Conservation (phyloP, 257 asterid species). For the Rauvolfia tetraphylla region DNA sequence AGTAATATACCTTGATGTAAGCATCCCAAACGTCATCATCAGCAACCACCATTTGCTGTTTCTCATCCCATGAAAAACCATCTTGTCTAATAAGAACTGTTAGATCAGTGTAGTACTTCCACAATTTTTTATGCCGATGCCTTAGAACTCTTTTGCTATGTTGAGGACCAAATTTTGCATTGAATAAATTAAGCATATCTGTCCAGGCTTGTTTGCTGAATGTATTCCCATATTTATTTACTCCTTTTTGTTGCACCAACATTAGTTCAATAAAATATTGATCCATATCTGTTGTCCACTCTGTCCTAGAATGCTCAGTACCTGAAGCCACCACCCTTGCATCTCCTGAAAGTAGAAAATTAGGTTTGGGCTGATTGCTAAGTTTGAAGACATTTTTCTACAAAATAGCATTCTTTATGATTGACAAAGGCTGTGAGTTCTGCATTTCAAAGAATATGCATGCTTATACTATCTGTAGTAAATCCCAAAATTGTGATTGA, state of each 20-base stretch:
- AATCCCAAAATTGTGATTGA: too few relatives aligned
- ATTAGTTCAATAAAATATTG: constrained; percentile 34
- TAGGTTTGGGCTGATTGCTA: too few relatives aligned
- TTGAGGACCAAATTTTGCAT: constrained; percentile 33
- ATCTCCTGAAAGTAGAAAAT: constrained; percentile 25
- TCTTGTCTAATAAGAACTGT: constrained; percentile 24
- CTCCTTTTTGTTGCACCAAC: constrained; percentile 37
- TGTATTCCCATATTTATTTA: constrained; percentile 33
- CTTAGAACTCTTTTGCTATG: constrained; percentile 33
- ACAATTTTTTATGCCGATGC: constrained; percentile 35
- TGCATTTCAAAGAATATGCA: too few relatives aligned
- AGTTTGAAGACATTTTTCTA: too few relatives aligned
- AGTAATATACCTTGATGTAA: constrained; percentile 31
- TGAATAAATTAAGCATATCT: constrained; percentile 33
- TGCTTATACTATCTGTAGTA: too few relatives aligned
- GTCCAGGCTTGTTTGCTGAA: constrained; percentile 45
- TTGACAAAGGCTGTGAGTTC: too few relatives aligned
- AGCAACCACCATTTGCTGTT: constrained; percentile 37
- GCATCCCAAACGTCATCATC: constrained; percentile 39
- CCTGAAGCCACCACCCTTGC: constrained; percentile 26
- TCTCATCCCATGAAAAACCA: constrained; percentile 43
- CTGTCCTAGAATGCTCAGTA: constrained; percentile 33
- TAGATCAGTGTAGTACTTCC: constrained; percentile 33
- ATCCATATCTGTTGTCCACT: constrained; percentile 40
- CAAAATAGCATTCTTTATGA: too few relatives aligned